Evolutionary conservation across 2,329 filamentous ascomycete species (phyloP).

Genomic region (Lasiodiplodia theobromae): DNA sequence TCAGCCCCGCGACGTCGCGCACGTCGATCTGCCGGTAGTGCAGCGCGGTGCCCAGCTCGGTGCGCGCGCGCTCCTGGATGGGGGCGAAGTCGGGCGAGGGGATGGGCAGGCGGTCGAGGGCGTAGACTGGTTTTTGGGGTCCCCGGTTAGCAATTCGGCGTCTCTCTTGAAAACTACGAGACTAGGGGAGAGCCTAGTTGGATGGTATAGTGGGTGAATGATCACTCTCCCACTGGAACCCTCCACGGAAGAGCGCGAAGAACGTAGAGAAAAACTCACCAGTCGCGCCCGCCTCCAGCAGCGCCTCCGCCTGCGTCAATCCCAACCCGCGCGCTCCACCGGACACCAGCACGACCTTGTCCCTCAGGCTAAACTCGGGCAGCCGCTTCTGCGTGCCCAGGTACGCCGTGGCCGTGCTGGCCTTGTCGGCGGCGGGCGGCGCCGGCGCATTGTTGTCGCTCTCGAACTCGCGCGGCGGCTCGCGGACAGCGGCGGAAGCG

Average conservation of each 20-base stretch:
- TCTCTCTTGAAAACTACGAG: neutral
- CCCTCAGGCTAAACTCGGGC: constrained; percentile 77
- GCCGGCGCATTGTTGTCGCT: neutral
- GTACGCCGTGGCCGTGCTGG: constrained; percentile 18
- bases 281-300: constrained; percentile 77
- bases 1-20: constrained; percentile 71
- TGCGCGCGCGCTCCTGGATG: constrained; percentile 67
- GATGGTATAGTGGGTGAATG: no score
- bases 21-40: constrained; percentile 84
- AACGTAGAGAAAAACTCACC: constrained; percentile 47
- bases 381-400: constrained; percentile 47
- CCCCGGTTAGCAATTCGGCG: no score
- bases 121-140: constrained; percentile 61
- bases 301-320: constrained; percentile 74
- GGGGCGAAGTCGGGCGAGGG: constrained; percentile 69
- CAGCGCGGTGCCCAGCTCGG: constrained; percentile 71
- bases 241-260: neutral
- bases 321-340: constrained; percentile 76
- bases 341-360: constrained; percentile 74
- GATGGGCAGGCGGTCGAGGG: constrained; percentile 67
- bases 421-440: constrained; percentile 7
- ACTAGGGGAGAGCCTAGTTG: neutral
- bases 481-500: constrained; percentile 13
- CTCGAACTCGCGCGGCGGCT: no score
- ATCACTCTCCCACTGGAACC: no score